Percentiles rank a stretch among this genome's conserved stretches.
These are phyloP conservation scores for Cephaloascus fragrans DNA, from an alignment of 805 yeast species.

Conservation along the genomic window DNA sequence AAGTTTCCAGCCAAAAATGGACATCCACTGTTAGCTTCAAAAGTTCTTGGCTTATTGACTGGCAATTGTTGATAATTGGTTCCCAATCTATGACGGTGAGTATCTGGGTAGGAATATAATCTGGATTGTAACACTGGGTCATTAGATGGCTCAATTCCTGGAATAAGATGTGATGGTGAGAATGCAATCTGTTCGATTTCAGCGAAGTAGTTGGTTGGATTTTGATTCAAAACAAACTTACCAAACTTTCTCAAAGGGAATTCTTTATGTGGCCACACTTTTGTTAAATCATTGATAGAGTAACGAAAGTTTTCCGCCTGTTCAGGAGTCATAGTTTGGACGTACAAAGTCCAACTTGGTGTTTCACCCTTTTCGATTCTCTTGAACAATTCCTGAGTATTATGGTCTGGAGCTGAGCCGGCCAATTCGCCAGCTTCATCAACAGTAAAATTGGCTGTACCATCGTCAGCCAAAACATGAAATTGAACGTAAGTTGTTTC, in stretches of 20 bases:
- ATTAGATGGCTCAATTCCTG: constrained; percentile 73
- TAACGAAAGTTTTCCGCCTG: constrained; percentile 42
- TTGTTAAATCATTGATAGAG: constrained; percentile 43
- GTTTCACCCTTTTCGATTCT: constrained; percentile 36
- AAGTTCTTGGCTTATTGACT: constrained; percentile 45
- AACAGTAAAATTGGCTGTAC: constrained; percentile 31
- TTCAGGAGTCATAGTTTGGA: constrained; percentile 50
- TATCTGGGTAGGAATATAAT: constrained; percentile 75
- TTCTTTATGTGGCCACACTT: constrained; percentile 64
- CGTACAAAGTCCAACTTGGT: constrained; percentile 43
- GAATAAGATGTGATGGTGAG: constrained; percentile 78
- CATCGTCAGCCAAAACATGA: constrained; percentile 43
- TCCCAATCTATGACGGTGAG: constrained; percentile 77
- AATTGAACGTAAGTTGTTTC: constrained; percentile 45
- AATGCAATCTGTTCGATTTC: constrained; percentile 83
- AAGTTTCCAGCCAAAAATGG: constrained; percentile 50
- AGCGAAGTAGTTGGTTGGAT: constrained; percentile 81
- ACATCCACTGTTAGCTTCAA: constrained; percentile 28
- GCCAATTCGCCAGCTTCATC: constrained; percentile 37
- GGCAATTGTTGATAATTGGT: constrained; percentile 77
- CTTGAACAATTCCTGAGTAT: constrained; percentile 24
- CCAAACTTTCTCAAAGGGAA: constrained; percentile 86
- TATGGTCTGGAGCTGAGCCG: constrained; percentile 43
- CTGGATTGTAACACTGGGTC: constrained; percentile 81
- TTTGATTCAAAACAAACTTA: constrained; percentile 66